Percentiles rank a stretch among this genome's conserved stretches.
phyloP scores from a whole-genome alignment of 129 eudicot genomes.

The Arctium minus region DNA sequence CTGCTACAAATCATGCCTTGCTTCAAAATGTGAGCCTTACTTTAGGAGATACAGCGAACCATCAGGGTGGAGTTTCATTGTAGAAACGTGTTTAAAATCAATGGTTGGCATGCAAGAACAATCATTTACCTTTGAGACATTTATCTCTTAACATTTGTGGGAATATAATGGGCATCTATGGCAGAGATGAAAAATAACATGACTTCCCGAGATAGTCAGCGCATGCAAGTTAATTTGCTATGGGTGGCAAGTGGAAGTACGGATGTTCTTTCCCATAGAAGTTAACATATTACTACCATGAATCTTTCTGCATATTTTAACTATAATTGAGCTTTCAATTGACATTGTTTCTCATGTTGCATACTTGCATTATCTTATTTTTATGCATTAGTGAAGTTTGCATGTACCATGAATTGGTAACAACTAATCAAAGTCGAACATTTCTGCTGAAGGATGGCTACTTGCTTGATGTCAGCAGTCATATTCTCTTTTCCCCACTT shows the following conservation, averaged over 20 bases:
- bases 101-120: not conserved
- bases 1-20: no score
- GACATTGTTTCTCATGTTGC: not conserved
- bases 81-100: not conserved
- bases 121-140: not conserved
- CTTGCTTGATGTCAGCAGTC: conserved; percentile 77
- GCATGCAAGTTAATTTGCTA: no score
- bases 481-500: conserved; percentile 90
- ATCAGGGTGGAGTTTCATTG: not conserved
- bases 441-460: conserved; percentile 58
- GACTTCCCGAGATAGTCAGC: no score
- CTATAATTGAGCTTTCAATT: not conserved
- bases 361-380: not conserved
- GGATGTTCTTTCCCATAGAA: not conserved
- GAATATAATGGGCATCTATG: no score
- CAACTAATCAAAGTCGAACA: conserved; percentile 26
- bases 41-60: not conserved
- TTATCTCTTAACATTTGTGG: no score
- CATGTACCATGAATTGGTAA: not conserved
- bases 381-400: not conserved
- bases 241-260: not conserved
- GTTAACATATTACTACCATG: not conserved
- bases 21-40: not conserved
- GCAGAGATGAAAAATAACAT: no score
- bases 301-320: not conserved